Evolutionary conservation across 2,329 filamentous ascomycete genomes (phyloP).

Genomic region (Pseudogymnoascus verrucosus): DNA sequence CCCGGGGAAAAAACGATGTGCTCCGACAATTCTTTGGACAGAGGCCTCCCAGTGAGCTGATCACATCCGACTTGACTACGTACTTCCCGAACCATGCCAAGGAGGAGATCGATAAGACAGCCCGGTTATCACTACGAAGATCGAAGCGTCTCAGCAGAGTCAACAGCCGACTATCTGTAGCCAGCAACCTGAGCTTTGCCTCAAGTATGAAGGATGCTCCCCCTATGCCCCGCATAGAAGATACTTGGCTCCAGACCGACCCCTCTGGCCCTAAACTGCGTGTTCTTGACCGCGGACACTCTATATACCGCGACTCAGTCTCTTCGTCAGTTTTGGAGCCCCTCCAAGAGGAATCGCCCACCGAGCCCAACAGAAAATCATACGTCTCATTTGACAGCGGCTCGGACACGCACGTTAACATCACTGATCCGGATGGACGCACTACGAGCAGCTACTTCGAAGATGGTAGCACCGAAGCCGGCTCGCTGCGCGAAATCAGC

Average conservation of each 20-base stretch:
- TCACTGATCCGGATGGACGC: conserved; percentile 71
- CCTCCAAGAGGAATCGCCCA: conserved; percentile 76
- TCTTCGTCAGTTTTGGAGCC: conserved; percentile 84
- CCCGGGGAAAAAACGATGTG: conserved; percentile 43
- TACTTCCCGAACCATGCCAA: conserved; percentile 95
- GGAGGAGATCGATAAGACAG: conserved; percentile 92
- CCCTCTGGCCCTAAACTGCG: conserved; percentile 45
- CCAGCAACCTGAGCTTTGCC: conserved; percentile 86
- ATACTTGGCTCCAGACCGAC: conserved; percentile 72
- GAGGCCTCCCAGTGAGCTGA: conserved; percentile 90
- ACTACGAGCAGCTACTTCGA: conserved; percentile 76
- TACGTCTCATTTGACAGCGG: conserved; percentile 78
- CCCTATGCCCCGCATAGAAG: conserved; percentile 89
- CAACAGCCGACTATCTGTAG: conserved; percentile 85
- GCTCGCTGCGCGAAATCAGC: conserved; percentile 74
- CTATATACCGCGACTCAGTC: conserved; percentile 75
- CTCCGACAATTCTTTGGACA: conserved; percentile 83
- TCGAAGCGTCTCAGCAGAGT: conserved; percentile 88
- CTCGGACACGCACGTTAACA: conserved; percentile 63
- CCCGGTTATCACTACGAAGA: conserved; percentile 82
- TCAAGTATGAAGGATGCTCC: conserved; percentile 90
- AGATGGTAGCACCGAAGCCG: conserved; percentile 64
- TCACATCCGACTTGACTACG: conserved; percentile 89
- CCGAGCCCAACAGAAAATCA: conserved; percentile 85
- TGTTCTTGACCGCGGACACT: conserved; percentile 41